Percentiles rank a stretch among this genome's conserved stretches.
Evolutionary conservation across 768 basidiomycete genomes (phyloP).

Genomic region (Termitomyces sp.): DNA sequence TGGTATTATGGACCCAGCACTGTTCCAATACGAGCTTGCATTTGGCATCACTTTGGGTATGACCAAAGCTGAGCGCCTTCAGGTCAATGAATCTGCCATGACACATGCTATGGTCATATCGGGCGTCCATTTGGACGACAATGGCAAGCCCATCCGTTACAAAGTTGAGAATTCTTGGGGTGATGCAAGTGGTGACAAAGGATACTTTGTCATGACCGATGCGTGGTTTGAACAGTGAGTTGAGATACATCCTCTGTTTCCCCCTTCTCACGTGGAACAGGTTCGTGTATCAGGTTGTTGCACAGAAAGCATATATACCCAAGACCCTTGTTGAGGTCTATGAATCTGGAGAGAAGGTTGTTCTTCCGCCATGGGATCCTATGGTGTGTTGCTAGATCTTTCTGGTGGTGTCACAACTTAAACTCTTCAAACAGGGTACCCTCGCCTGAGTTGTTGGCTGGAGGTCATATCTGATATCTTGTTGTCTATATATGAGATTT

Average conservation of each 20-base stretch:
- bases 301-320: slow-evolving; percentile 73
- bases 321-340: slow-evolving; percentile 78
- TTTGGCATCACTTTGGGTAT: slow-evolving; percentile 79
- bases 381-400: slow-evolving; percentile 45
- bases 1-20: slow-evolving; percentile 84
- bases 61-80: slow-evolving; percentile 81
- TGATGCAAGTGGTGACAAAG: slow-evolving; percentile 67
- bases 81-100: slow-evolving; percentile 83
- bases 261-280: slow-evolving; percentile 24
- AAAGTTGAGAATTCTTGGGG: slow-evolving; percentile 98
- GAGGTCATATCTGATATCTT: no score
- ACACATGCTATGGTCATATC: slow-evolving; percentile 96
- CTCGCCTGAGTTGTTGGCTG: neutral
- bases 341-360: slow-evolving; percentile 56
- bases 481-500: neutral
- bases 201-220: slow-evolving; percentile 90
- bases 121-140: slow-evolving; percentile 77
- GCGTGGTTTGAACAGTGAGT: slow-evolving; percentile 88
- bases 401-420: neutral
- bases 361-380: slow-evolving; percentile 90
- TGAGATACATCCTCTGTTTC: neutral
- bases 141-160: slow-evolving; percentile 80
- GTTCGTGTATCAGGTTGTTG: slow-evolving; percentile 91
- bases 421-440: neutral
- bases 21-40: slow-evolving; percentile 84